These are phyloP conservation scores for Daldinia concentrica DNA, from an alignment of 495 filamentous ascomycete species.

Conservation along the genomic window DNA sequence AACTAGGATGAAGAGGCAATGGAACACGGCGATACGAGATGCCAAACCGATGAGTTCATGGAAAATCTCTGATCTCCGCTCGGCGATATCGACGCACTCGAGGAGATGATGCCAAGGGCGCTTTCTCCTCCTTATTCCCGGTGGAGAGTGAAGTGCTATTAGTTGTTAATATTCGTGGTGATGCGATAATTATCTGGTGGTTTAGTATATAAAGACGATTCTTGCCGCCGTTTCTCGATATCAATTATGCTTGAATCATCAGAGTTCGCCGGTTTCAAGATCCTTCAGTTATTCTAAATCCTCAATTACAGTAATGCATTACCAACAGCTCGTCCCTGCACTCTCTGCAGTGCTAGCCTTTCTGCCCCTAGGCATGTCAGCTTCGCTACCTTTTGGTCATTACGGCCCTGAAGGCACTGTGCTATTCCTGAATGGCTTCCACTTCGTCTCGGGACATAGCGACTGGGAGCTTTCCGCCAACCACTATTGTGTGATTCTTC, in stretches of 20 bases:
- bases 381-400: slow-evolving; percentile 42
- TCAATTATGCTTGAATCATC: neutral
- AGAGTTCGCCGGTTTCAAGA: slow-evolving; percentile 2
- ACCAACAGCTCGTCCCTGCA: slow-evolving; percentile 5
- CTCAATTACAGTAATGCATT: slow-evolving; percentile 20
- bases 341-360: slow-evolving; percentile 20
- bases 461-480: slow-evolving; percentile 50
- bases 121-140: slow-evolving; percentile 12
- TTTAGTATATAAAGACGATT: slow-evolving; percentile 16
- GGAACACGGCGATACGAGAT: neutral
- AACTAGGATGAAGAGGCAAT: slow-evolving; percentile 1
- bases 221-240: neutral
- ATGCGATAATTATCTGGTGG: slow-evolving; percentile 7
- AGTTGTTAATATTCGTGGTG: neutral
- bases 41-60: slow-evolving; percentile 21
- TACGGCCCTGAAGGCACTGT: slow-evolving; percentile 44
- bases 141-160: neutral
- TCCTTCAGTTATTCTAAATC: neutral
- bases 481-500: slow-evolving; percentile 50
- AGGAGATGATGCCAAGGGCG: slow-evolving; percentile 4
- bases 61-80: neutral
- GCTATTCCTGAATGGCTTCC: slow-evolving; percentile 53
- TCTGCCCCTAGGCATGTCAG: slow-evolving; percentile 22
- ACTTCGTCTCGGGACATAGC: slow-evolving; percentile 49
- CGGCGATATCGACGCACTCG: slow-evolving; percentile 5